Percentiles rank a stretch among this genome's conserved stretches.
Conservation (phyloP, 306 rosid species). For the Prosopis cineraria region DNA sequence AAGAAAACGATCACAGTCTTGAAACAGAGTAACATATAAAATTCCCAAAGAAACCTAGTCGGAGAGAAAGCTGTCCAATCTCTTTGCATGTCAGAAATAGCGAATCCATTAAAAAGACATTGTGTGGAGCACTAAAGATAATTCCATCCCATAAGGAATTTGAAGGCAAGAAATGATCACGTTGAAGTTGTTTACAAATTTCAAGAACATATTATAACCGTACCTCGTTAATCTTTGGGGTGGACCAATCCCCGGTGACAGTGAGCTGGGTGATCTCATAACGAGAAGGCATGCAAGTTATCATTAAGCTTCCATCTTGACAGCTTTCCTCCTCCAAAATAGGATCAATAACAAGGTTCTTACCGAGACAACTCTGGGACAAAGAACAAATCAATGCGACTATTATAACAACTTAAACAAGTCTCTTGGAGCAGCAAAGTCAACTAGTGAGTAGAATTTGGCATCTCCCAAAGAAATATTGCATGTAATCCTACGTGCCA, state of each 20-base stretch:
- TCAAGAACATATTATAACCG: slow-evolving; percentile 6
- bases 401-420: slow-evolving; percentile 24
- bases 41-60: not conserved
- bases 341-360: slow-evolving; percentile 87
- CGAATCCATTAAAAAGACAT: not conserved
- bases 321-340: slow-evolving; percentile 83
- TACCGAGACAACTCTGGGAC: slow-evolving; percentile 75
- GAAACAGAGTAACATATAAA: not conserved
- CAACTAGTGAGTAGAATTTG: not conserved
- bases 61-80: not conserved
- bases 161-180: not conserved
- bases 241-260: slow-evolving; percentile 93
- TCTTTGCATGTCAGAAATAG: not conserved
- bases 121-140: not conserved
- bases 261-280: slow-evolving; percentile 92
- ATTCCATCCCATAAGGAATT: not conserved
- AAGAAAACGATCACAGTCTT: not conserved
- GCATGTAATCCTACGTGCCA: not conserved
- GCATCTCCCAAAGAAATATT: slow-evolving; percentile 20
- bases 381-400: slow-evolving; percentile 17
- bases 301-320: slow-evolving; percentile 91
- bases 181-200: not conserved
- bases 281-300: slow-evolving; percentile 91
- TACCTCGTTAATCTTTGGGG: slow-evolving; percentile 56
- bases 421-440: slow-evolving; percentile 24